Conservation (phyloP, 164 flowering plant species). For the Sextonia rubra region DNA sequence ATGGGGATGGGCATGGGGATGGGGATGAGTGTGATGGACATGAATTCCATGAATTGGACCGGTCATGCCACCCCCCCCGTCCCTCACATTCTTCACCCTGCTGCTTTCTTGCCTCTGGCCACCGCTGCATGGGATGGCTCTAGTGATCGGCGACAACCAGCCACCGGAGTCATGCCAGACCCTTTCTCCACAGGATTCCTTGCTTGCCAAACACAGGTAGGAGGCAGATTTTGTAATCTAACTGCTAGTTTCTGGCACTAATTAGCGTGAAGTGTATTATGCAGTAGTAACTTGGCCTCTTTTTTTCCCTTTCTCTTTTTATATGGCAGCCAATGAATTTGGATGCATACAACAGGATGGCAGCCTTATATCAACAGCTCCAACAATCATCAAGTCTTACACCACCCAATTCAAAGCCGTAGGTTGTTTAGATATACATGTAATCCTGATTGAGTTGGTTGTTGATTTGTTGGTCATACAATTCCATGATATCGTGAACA, state of each 20-base stretch:
- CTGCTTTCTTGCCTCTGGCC: slow-evolving; percentile 33
- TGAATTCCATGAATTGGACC: slow-evolving; percentile 30
- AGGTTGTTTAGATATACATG: not conserved
- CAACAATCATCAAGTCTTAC: slow-evolving; percentile 26
- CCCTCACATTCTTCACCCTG: slow-evolving; percentile 41
- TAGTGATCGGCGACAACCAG: slow-evolving; percentile 20
- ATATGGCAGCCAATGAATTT: slow-evolving; percentile 61
- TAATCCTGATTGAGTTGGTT: not conserved
- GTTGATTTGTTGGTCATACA: too few species aligned
- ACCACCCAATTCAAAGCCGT: not conserved
- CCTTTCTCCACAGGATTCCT: slow-evolving; percentile 48
- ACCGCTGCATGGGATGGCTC: slow-evolving; percentile 39
- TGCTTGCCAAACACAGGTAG: slow-evolving; percentile 61
- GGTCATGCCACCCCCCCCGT: slow-evolving; percentile 18
- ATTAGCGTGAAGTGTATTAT: too few species aligned
- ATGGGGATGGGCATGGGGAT: slow-evolving; percentile 51
- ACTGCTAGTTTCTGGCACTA: too few species aligned
- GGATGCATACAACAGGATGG: slow-evolving; percentile 69
- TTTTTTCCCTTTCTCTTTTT: not conserved
- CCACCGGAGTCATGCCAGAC: slow-evolving; percentile 34
- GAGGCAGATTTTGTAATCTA: too few species aligned
- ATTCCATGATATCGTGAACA: too few species aligned
- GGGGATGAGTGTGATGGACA: slow-evolving; percentile 61
- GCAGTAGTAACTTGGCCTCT: too few species aligned
- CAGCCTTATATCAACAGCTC: slow-evolving; percentile 55